phyloP scores from a whole-genome alignment of 2,329 filamentous ascomycete genomes.

The Neocucurbitaria cava region DNA sequence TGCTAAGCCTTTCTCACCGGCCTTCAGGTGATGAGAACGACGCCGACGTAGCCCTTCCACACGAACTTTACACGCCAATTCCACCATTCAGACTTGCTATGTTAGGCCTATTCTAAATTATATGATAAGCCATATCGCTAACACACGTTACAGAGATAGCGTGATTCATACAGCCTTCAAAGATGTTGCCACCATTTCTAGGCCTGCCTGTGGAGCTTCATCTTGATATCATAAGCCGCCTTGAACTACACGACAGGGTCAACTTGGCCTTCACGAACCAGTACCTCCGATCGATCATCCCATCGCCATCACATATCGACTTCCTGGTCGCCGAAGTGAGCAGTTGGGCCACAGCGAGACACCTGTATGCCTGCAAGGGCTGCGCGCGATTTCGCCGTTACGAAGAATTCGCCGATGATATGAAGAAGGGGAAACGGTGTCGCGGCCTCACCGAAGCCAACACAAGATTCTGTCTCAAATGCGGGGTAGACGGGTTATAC shows the following conservation, averaged over 20 bases:
- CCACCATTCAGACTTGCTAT: neutral
- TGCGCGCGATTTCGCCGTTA: slow-evolving; percentile 28
- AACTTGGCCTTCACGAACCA: slow-evolving; percentile 22
- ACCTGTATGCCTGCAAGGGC: slow-evolving; percentile 32
- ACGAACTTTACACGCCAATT: neutral
- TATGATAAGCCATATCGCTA: neutral
- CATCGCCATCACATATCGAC: slow-evolving; percentile 23
- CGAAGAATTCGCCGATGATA: slow-evolving; percentile 33
- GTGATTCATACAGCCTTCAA: neutral
- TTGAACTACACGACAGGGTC: slow-evolving; percentile 29
- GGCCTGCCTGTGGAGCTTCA: slow-evolving; percentile 36
- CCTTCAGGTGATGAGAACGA: neutral
- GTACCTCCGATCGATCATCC: slow-evolving; percentile 27
- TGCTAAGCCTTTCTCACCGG: neutral
- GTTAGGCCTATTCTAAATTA: neutral
- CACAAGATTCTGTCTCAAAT: slow-evolving; percentile 34
- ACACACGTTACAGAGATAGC: neutral
- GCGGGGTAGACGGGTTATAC: slow-evolving; percentile 33
- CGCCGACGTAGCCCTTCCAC: neutral
- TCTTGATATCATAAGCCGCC: slow-evolving; percentile 24
- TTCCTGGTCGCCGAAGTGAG: slow-evolving; percentile 30
- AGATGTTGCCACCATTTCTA: slow-evolving; percentile 11
- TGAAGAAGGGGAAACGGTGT: slow-evolving; percentile 38
- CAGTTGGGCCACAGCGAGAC: slow-evolving; percentile 23
- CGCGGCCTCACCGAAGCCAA: slow-evolving; percentile 30